These are phyloP conservation scores for Boletus bicolor DNA, from an alignment of 768 basidiomycete genomes.

Conservation along the genomic window DNA sequence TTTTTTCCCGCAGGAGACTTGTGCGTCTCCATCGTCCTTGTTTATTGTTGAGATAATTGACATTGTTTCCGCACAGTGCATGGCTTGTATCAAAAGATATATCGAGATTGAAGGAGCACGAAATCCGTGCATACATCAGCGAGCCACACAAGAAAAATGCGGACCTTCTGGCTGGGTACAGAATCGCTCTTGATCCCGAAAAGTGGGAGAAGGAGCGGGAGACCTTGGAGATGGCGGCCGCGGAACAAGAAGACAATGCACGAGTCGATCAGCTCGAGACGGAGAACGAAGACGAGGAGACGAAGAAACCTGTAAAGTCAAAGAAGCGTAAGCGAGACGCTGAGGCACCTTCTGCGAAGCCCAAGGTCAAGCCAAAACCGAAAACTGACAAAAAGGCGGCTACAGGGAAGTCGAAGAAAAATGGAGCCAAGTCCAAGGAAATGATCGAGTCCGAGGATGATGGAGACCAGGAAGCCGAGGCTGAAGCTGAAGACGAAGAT, in stretches of 20 bases:
- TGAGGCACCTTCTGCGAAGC: conserved; percentile 39
- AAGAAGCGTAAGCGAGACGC: conserved; percentile 66
- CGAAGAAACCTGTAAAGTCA: conserved; percentile 42
- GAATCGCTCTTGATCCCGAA: conserved; percentile 69
- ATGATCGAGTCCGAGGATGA: conserved; percentile 64
- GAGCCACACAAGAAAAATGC: conserved; percentile 74
- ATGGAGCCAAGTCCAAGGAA: conserved; percentile 59
- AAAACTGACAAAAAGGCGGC: conserved; percentile 41
- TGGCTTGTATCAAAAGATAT: conserved; percentile 86
- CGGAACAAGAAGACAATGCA: conserved; percentile 53
- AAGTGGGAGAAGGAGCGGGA: conserved; percentile 57
- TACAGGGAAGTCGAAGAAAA: conserved; percentile 46
- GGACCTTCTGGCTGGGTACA: conserved; percentile 75
- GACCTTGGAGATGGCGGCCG: conserved; percentile 30
- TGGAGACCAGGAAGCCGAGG: conserved; percentile 48
- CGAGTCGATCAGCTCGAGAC: conserved; percentile 66
- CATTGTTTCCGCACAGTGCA: conserved; percentile 46
- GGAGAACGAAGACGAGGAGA: conserved; percentile 50
- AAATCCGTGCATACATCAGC: conserved; percentile 80
- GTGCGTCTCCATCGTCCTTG: conserved; percentile 50
- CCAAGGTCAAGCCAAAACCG: conserved; percentile 43
- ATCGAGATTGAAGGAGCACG: conserved; percentile 68
- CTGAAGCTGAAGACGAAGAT: conserved; percentile 44
- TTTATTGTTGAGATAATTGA: conserved; percentile 12
- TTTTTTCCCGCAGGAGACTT: conserved; percentile 96